Evolutionary conservation across 148 eudicot species (phyloP).

Genomic region (Cornus controversa): DNA sequence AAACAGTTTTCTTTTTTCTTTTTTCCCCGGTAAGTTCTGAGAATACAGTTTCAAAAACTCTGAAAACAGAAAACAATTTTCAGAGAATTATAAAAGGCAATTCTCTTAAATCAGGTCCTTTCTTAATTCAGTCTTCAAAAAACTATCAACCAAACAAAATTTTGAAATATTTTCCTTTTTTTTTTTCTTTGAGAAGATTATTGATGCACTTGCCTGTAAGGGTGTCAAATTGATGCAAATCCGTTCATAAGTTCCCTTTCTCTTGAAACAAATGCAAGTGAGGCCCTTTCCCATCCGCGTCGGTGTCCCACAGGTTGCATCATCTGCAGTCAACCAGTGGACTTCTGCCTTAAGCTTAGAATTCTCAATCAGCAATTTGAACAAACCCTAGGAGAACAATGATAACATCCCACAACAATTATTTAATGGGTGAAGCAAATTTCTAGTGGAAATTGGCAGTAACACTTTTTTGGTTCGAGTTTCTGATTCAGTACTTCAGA

Average conservation of each 20-base stretch:
- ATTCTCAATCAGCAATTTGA: slow-evolving; percentile 5
- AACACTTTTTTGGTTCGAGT: background rate
- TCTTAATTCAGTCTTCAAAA: too few relatives aligned
- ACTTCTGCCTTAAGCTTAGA: slow-evolving; percentile 6
- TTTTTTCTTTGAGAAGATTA: background rate
- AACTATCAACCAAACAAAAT: too few relatives aligned
- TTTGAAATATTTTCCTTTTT: too few relatives aligned
- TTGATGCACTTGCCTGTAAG: slow-evolving; percentile 43
- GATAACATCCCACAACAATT: background rate
- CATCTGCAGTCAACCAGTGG: slow-evolving; percentile 45
- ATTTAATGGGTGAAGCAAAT: background rate
- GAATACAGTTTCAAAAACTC: too few relatives aligned
- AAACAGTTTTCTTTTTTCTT: background rate
- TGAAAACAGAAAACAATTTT: too few relatives aligned
- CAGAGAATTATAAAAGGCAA: too few relatives aligned
- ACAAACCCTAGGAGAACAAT: background rate
- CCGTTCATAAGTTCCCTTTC: slow-evolving; percentile 51
- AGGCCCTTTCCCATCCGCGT: slow-evolving; percentile 67
- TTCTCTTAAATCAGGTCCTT: too few relatives aligned
- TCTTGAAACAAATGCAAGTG: slow-evolving; percentile 76
- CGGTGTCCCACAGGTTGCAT: slow-evolving; percentile 54
- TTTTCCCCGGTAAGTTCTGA: background rate
- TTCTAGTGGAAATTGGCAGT: background rate
- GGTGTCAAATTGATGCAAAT: slow-evolving; percentile 64
- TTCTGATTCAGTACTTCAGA: background rate